Conservation (phyloP, 306 rosid genomes). For the Fragaria ananassa region DNA sequence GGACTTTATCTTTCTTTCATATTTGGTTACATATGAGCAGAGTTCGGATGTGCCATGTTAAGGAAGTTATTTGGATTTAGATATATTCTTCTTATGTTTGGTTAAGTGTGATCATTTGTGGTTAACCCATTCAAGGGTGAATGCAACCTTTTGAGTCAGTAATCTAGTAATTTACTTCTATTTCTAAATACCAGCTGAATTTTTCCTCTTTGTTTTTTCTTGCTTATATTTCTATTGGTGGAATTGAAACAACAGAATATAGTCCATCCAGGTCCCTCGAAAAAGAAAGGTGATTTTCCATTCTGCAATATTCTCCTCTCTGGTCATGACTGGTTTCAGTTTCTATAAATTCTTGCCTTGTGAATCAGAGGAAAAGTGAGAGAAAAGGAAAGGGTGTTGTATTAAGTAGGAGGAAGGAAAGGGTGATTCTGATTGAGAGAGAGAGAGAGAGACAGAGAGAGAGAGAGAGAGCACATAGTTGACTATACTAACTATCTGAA, state of each 20-base stretch:
- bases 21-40: constrained; percentile 4
- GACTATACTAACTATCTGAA: too few species aligned
- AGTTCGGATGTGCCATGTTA: background rate
- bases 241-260: constrained; percentile 53
- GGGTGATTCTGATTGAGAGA: background rate
- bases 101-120: background rate
- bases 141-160: background rate
- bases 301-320: constrained; percentile 1
- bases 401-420: background rate
- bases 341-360: background rate
- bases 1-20: constrained; percentile 14
- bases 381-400: background rate
- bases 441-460: too few species aligned
- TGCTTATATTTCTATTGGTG: constrained; percentile 14
- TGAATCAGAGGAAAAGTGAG: background rate
- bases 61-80: background rate
- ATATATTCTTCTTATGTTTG: background rate
- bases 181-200: constrained; percentile 6
- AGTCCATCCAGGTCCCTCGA: constrained; percentile 65
- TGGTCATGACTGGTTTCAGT: background rate
- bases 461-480: too few species aligned
- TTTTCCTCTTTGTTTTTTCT: background rate
- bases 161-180: background rate
- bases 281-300: constrained; percentile 46
- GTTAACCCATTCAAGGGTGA: constrained; percentile 5